Conservation (phyloP, 176 grass and related monocot genomes). For the Poa pratensis region DNA sequence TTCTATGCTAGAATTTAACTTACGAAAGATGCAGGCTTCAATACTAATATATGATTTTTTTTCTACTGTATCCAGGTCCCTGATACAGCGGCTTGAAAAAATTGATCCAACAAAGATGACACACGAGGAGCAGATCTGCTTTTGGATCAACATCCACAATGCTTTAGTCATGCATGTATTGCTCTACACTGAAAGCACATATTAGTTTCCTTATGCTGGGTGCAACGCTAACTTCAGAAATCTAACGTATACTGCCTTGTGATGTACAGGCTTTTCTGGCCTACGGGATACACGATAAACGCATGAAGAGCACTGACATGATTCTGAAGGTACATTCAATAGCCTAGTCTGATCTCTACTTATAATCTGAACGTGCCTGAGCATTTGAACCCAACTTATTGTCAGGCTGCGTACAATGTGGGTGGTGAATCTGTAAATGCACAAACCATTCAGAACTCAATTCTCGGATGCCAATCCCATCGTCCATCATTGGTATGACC, state of each 20-base stretch:
- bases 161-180: slow-evolving; percentile 90
- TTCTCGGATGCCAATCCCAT: slow-evolving; percentile 89
- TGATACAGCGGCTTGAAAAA: slow-evolving; percentile 75
- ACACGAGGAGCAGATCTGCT: slow-evolving; percentile 73
- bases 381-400: neutral
- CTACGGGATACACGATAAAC: slow-evolving; percentile 74
- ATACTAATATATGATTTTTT: slow-evolving; percentile 36
- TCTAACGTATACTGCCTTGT: slow-evolving; percentile 36
- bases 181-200: slow-evolving; percentile 26
- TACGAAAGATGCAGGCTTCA: neutral
- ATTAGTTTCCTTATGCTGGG: neutral
- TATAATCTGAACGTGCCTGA: slow-evolving; percentile 33
- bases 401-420: slow-evolving; percentile 86
- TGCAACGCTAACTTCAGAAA: neutral
- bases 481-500: slow-evolving; percentile 79
- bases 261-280: slow-evolving; percentile 72
- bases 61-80: slow-evolving; percentile 51
- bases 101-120: slow-evolving; percentile 77
- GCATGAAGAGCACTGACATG: slow-evolving; percentile 79
- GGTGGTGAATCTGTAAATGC: slow-evolving; percentile 94
- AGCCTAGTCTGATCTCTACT: neutral
- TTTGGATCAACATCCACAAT: slow-evolving; percentile 95
- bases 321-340: slow-evolving; percentile 66
- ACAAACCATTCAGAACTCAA: slow-evolving; percentile 77
- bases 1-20: neutral